Conservation (phyloP, 768 basidiomycete species). For the Chlorophyllum brunneum region DNA sequence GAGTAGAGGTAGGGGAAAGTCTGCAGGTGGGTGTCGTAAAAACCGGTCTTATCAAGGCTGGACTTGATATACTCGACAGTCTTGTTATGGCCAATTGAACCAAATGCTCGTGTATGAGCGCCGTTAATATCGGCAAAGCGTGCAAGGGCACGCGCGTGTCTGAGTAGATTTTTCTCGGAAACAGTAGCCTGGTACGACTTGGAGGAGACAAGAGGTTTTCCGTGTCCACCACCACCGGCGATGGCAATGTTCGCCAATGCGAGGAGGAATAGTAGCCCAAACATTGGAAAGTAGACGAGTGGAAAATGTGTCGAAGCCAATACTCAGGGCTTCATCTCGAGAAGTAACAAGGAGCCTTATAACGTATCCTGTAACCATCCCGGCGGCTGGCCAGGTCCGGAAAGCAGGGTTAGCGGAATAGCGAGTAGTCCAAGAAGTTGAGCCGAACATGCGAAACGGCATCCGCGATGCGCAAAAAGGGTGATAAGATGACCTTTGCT, state of each 20-base stretch:
- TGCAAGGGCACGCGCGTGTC: constrained; percentile 25
- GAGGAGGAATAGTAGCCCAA: neutral
- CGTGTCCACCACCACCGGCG: constrained; percentile 3
- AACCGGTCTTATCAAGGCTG: constrained; percentile 22
- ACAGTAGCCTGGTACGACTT: constrained; percentile 12
- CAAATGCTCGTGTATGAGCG: constrained; percentile 24
- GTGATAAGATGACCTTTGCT: too few relatives aligned
- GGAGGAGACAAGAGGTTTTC: constrained; percentile 15
- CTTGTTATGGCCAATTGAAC: constrained; percentile 26
- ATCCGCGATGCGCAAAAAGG: too few relatives aligned
- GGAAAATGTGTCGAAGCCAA: too few relatives aligned
- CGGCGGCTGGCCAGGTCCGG: too few relatives aligned
- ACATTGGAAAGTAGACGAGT: neutral
- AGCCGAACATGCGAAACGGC: too few relatives aligned
- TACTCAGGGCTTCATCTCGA: too few relatives aligned
- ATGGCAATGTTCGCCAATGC: neutral
- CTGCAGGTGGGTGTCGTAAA: constrained; percentile 25
- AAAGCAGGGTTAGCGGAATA: too few relatives aligned
- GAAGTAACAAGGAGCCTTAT: too few relatives aligned
- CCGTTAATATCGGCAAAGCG: constrained; percentile 23
- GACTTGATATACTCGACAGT: constrained; percentile 26
- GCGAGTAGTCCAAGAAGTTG: too few relatives aligned
- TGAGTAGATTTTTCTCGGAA: constrained; percentile 19
- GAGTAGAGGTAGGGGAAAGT: constrained; percentile 27
- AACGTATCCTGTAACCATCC: too few relatives aligned